phyloP scores from a whole-genome alignment of 1,284 basidiomycete species.

The Pseudozyma tsukubaensis region DNA sequence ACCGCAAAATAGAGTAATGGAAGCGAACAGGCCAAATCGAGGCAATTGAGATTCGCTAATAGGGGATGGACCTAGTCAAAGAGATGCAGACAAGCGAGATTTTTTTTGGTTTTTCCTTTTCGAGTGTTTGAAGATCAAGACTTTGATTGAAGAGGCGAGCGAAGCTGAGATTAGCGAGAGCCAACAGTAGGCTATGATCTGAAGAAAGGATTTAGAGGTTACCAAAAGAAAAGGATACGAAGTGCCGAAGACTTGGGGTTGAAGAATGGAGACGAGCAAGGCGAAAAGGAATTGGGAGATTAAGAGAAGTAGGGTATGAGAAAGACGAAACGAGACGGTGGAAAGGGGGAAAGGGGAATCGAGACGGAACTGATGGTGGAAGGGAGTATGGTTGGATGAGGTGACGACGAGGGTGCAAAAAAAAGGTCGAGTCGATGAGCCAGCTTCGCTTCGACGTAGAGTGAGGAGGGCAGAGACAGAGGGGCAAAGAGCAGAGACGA shows the following conservation, averaged over 20 bases:
- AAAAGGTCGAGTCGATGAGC: not conserved
- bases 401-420: slow-evolving; percentile 10
- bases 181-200: no score
- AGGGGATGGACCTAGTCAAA: no score
- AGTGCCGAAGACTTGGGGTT: not conserved
- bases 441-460: not conserved
- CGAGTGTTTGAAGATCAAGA: no score
- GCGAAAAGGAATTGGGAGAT: slow-evolving; percentile 3
- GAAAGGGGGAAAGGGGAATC: slow-evolving; percentile 4
- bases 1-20: no score
- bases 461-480: not conserved
- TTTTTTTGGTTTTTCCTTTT: no score
- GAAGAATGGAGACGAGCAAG: not conserved
- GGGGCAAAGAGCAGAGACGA: not conserved
- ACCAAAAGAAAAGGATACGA: not conserved
- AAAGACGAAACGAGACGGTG: slow-evolving; percentile 5
- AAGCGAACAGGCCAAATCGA: no score
- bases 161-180: no score
- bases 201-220: no score
- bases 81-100: no score
- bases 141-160: no score
- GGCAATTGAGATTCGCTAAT: no score
- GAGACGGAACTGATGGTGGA: slow-evolving; percentile 26
- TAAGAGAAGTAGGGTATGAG: slow-evolving; percentile 1
- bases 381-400: slow-evolving; percentile 9